Percentiles rank a stretch among this genome's conserved stretches.
phyloP scores from a whole-genome alignment of 306 rosid genomes.

The Geum urbanum region DNA sequence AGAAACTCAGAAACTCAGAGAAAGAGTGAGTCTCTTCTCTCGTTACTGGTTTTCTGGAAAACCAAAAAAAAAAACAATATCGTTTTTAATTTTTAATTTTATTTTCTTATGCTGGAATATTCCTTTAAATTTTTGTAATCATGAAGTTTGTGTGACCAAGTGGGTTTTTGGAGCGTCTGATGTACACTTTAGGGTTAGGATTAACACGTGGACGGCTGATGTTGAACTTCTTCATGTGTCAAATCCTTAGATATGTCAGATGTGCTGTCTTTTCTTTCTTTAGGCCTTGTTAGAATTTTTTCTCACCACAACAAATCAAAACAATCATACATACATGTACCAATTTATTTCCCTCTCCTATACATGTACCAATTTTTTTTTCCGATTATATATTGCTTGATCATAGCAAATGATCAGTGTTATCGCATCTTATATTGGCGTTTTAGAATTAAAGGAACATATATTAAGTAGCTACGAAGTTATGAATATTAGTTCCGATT shows the following conservation, averaged over 20 bases:
- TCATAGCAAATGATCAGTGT: no score
- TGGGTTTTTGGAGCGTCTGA: background rate
- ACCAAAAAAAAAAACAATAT: background rate
- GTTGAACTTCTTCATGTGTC: background rate
- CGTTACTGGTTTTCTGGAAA: conserved; percentile 8
- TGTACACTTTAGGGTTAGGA: background rate
- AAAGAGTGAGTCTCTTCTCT: background rate
- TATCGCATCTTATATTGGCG: no score
- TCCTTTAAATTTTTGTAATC: no score
- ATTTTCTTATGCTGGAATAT: background rate
- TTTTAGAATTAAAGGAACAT: background rate
- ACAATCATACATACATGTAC: no score
- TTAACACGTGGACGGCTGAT: conserved; percentile 4
- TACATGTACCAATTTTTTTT: no score
- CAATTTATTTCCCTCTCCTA: no score
- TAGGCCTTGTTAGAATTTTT: background rate
- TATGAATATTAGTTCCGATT: no score
- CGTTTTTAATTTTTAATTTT: background rate
- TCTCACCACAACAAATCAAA: background rate
- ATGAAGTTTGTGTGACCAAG: background rate
- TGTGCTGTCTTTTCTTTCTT: background rate
- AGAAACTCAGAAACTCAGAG: no score
- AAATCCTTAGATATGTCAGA: background rate
- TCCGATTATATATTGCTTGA: no score
- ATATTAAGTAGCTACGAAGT: no score